These are phyloP conservation scores for Peterozyma toletana DNA, from an alignment of 805 yeast species.

Conservation along the genomic window DNA sequence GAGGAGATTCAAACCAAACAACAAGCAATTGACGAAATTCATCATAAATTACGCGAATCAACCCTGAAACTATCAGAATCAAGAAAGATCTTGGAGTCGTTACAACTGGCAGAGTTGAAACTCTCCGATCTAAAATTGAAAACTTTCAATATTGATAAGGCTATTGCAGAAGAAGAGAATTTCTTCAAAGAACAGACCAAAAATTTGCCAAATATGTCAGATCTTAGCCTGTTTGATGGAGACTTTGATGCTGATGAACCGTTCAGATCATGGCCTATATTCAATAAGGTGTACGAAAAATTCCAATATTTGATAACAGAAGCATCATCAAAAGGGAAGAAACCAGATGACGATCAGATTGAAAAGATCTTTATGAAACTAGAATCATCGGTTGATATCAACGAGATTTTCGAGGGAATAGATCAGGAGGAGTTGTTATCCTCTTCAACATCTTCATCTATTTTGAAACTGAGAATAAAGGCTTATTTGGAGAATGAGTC, in stretches of 20 bases:
- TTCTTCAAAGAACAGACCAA: slow-evolving; percentile 37
- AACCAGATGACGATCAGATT: background rate
- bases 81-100: slow-evolving; percentile 42
- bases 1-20: slow-evolving; percentile 49
- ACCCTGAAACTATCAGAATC: slow-evolving; percentile 42
- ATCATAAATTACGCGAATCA: slow-evolving; percentile 49
- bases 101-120: slow-evolving; percentile 35
- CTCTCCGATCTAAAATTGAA: slow-evolving; percentile 47
- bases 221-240: slow-evolving; percentile 30
- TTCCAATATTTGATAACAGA: background rate
- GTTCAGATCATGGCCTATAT: slow-evolving; percentile 61
- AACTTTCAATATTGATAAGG: slow-evolving; percentile 50
- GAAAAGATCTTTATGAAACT: background rate
- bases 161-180: slow-evolving; percentile 55
- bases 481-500: slow-evolving; percentile 74
- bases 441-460: slow-evolving; percentile 33
- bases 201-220: slow-evolving; percentile 23
- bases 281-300: slow-evolving; percentile 37
- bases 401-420: slow-evolving; percentile 17
- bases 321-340: background rate
- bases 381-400: background rate
- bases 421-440: slow-evolving; percentile 31
- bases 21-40: slow-evolving; percentile 41
- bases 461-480: slow-evolving; percentile 68
- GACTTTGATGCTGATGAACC: slow-evolving; percentile 87